Evolutionary conservation across 805 yeast genomes (phyloP).

Genomic region (Grigorovia jiainica): DNA sequence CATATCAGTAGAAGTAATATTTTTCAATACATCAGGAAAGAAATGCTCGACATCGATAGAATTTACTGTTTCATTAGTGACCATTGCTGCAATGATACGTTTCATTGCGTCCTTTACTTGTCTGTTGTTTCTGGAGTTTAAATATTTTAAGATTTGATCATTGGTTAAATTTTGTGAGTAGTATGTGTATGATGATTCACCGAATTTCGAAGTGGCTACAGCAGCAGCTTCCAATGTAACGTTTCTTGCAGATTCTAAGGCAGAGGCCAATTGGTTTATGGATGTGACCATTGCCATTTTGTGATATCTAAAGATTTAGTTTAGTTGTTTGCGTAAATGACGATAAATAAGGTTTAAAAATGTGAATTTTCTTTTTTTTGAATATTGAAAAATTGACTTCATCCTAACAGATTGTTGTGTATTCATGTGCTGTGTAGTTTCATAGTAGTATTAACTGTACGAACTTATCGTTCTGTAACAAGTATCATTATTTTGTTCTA

Average conservation of each 20-base stretch:
- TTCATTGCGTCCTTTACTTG: conserved; percentile 55
- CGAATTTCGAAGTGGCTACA: conserved; percentile 57
- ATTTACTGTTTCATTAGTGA: conserved; percentile 28
- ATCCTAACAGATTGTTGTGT: no score
- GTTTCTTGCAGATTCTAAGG: conserved; percentile 72
- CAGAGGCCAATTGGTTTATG: conserved; percentile 52
- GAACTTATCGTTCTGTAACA: no score
- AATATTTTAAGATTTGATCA: conserved; percentile 51
- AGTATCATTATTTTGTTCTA: no score
- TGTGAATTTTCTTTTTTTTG: no score
- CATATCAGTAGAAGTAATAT: conserved; percentile 57
- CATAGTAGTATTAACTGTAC: no score
- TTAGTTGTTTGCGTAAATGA: no score
- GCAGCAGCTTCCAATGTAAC: conserved; percentile 77
- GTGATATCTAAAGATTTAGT: no score
- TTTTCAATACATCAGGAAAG: conserved; percentile 86
- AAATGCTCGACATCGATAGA: conserved; percentile 34
- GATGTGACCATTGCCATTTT: conserved; percentile 42
- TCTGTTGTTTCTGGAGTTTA: conserved; percentile 61
- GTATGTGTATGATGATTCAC: conserved; percentile 47
- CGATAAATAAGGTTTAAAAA: no score
- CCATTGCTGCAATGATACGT: conserved; percentile 38
- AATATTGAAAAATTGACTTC: no score
- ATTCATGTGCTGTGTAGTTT: no score
- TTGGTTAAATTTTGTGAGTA: conserved; percentile 40